Evolutionary conservation across 1,284 basidiomycete species (phyloP).

Genomic region (Omphalotus olearius): DNA sequence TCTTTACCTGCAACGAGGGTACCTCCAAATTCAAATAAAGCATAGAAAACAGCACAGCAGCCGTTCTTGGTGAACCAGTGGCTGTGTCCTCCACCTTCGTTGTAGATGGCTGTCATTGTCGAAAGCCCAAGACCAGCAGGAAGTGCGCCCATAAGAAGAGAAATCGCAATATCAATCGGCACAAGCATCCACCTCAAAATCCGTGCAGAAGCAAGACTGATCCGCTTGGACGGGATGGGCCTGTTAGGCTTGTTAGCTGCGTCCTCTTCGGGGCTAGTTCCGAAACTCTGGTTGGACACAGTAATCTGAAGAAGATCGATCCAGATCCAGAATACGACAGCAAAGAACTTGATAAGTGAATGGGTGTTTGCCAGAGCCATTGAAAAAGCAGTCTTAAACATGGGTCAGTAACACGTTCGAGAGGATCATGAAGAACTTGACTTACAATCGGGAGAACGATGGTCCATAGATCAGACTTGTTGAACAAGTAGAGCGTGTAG

Average conservation of each 20-base stretch:
- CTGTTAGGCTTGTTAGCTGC: constrained; percentile 10
- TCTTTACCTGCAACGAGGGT: constrained; percentile 8
- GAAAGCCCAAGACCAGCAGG: background rate
- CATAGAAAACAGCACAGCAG: constrained; percentile 5
- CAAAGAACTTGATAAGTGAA: background rate
- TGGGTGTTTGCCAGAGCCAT: constrained; percentile 1
- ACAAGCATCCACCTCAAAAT: constrained; percentile 3
- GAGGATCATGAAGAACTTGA: background rate
- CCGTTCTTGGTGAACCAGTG: constrained; percentile 11
- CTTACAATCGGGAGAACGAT: constrained; percentile 8
- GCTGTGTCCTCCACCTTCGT: constrained; percentile 1
- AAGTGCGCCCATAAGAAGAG: background rate
- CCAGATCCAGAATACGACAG: constrained; percentile 10
- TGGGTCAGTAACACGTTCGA: too few species aligned
- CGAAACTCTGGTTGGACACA: constrained; percentile 11
- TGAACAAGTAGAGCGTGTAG: constrained; percentile 7
- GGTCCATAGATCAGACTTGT: constrained; percentile 13
- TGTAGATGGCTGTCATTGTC: constrained; percentile 2
- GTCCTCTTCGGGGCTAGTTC: constrained; percentile 7
- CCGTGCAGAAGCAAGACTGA: constrained; percentile 4
- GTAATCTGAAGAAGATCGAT: constrained; percentile 7
- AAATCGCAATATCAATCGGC: background rate
- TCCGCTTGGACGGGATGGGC: constrained; percentile 10
- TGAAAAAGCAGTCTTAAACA: constrained; percentile 7
- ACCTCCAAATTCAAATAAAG: constrained; percentile 7